Percentiles rank a stretch among this genome's conserved stretches.
Conservation (phyloP, 1,139 yeast species). For the Protomyces macrosporus region DNA sequence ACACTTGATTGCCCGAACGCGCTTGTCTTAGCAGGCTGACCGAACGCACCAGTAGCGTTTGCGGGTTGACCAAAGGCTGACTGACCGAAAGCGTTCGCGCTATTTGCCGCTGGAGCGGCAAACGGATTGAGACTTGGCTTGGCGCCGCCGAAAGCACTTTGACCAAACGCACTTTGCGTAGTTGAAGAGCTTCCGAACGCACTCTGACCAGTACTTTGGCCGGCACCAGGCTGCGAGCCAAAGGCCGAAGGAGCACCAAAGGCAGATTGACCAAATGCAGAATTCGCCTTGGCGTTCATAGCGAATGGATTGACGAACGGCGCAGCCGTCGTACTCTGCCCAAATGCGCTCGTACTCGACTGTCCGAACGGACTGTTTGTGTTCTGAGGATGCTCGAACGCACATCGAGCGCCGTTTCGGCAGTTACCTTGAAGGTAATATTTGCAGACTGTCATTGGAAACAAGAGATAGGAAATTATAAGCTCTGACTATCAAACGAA, state of each 20-base stretch:
- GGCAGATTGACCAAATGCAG: neutral
- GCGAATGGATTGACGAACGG: neutral
- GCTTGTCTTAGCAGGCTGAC: neutral
- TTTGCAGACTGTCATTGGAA: too few species aligned
- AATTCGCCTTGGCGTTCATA: neutral
- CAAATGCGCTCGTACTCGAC: neutral
- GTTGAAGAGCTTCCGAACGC: neutral
- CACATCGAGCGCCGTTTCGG: too few species aligned
- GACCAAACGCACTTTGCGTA: neutral
- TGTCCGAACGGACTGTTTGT: neutral
- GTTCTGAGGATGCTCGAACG: too few species aligned
- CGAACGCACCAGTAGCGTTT: neutral
- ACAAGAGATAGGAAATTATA: too few species aligned
- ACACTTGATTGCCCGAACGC: neutral
- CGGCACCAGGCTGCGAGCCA: neutral
- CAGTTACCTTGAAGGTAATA: too few species aligned
- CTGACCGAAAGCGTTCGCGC: neutral
- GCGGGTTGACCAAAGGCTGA: neutral
- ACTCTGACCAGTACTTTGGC: neutral
- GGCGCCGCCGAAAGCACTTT: neutral
- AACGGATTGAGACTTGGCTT: neutral
- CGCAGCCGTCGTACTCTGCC: neutral
- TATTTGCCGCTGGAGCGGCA: neutral
- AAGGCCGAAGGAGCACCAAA: neutral
- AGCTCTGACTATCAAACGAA: too few species aligned